Evolutionary conservation across 2,329 filamentous ascomycete genomes (phyloP).

Genomic region (Fusarium protoensiforme): DNA sequence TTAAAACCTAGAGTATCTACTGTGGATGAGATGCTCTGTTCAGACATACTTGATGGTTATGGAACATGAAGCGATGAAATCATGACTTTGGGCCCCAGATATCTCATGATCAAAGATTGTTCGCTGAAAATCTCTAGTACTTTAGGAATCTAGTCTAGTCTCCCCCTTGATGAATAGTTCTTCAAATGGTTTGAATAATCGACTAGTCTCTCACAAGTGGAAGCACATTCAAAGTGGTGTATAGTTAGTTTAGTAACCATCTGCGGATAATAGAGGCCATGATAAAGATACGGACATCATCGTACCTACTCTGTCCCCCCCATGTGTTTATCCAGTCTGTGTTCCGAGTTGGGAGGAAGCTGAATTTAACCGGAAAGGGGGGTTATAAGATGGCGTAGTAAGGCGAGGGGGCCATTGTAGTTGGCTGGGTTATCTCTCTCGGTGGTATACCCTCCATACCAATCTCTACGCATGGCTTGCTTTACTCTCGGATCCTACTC

Average conservation of each 20-base stretch:
- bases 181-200: neutral
- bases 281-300: neutral
- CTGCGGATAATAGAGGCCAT: neutral
- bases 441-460: neutral
- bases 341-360: neutral
- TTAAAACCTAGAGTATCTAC: too few relatives aligned
- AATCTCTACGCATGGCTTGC: neutral
- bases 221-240: neutral
- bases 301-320: neutral
- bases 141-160: accelerated
- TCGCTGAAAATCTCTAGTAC: neutral
- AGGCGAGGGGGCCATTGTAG: neutral
- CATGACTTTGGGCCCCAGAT: neutral
- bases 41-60: too few relatives aligned
- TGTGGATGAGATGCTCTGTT: too few relatives aligned
- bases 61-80: neutral
- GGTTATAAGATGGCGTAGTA: neutral
- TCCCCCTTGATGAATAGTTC: accelerated
- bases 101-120: neutral
- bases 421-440: neutral
- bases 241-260: neutral
- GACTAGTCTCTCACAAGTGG: neutral
- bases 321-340: neutral
- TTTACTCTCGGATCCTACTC: neutral
- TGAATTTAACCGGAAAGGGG: neutral